phyloP scores from a whole-genome alignment of 2,329 filamentous ascomycete species.

The Penicillium sp. region DNA sequence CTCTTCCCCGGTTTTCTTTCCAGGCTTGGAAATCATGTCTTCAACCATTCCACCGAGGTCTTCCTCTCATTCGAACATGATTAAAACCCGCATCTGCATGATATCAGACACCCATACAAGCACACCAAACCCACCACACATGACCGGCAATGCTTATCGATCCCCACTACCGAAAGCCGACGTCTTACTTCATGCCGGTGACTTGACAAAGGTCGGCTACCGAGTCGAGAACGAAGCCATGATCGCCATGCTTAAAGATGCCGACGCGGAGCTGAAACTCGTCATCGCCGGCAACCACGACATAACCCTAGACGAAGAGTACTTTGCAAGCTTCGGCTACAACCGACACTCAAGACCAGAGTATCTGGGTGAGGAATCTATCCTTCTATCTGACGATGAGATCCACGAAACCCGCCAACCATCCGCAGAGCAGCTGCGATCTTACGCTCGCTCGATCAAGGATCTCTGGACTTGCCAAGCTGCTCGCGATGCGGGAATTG shows the following conservation, averaged over 20 bases:
- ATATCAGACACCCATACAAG: constrained; percentile 47
- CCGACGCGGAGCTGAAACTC: constrained; percentile 59
- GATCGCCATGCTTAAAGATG: constrained; percentile 49
- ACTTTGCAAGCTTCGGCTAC: constrained; percentile 41
- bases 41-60: too few relatives aligned
- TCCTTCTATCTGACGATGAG: constrained; percentile 19
- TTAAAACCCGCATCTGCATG: constrained; percentile 45
- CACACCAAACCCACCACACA: constrained; percentile 23
- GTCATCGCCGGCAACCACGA: constrained; percentile 67
- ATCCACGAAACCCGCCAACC: constrained; percentile 17
- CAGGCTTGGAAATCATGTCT: too few relatives aligned
- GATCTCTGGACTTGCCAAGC: constrained; percentile 50
- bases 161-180: constrained; percentile 53
- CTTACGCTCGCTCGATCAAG: constrained; percentile 33
- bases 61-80: constrained; percentile 4
- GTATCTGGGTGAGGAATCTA: constrained; percentile 22
- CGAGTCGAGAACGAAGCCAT: constrained; percentile 50
- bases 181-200: constrained; percentile 60
- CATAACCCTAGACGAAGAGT: constrained; percentile 56
- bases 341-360: constrained; percentile 28
- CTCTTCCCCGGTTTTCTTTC: too few relatives aligned
- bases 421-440: constrained; percentile 5
- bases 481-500: constrained; percentile 50
- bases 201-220: constrained; percentile 56
- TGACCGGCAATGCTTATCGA: constrained; percentile 33